Evolutionary conservation across 345 rosid species (phyloP).

Genomic region (Bruguiera parviflora): DNA sequence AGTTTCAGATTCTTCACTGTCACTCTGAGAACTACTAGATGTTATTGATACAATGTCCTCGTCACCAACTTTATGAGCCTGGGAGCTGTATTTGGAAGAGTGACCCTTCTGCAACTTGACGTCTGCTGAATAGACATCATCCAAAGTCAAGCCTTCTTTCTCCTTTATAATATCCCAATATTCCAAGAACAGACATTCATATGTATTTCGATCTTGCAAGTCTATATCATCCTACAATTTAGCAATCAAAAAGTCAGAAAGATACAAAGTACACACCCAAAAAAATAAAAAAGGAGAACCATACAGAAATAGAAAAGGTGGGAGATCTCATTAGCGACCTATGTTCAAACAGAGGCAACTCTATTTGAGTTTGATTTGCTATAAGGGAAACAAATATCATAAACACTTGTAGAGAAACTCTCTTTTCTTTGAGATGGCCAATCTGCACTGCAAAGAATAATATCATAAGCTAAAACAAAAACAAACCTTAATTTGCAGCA

Average conservation of each 20-base stretch:
- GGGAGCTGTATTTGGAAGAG: background rate
- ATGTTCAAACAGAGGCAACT: background rate
- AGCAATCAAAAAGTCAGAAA: background rate
- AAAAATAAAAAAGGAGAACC: background rate
- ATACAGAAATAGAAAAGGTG: background rate
- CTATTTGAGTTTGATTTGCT: background rate
- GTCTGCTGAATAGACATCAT: conserved; percentile 31
- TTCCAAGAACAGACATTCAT: conserved; percentile 43
- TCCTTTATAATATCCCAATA: conserved; percentile 44
- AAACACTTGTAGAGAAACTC: background rate
- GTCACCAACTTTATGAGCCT: conserved; percentile 3
- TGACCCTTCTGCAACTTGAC: conserved; percentile 14
- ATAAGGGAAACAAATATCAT: background rate
- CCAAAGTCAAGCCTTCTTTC: conserved; percentile 36
- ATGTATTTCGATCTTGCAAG: conserved; percentile 31
- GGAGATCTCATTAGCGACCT: background rate
- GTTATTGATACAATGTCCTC: background rate
- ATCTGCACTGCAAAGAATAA: background rate
- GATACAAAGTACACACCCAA: background rate
- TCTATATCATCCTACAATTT: conserved; percentile 26
- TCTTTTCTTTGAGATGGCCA: too few species aligned
- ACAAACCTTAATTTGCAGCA: background rate
- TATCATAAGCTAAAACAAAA: background rate
- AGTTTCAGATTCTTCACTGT: conserved; percentile 5
- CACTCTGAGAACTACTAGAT: conserved; percentile 23